phyloP scores from a whole-genome alignment of 306 rosid species.

The Pueraria montana region DNA sequence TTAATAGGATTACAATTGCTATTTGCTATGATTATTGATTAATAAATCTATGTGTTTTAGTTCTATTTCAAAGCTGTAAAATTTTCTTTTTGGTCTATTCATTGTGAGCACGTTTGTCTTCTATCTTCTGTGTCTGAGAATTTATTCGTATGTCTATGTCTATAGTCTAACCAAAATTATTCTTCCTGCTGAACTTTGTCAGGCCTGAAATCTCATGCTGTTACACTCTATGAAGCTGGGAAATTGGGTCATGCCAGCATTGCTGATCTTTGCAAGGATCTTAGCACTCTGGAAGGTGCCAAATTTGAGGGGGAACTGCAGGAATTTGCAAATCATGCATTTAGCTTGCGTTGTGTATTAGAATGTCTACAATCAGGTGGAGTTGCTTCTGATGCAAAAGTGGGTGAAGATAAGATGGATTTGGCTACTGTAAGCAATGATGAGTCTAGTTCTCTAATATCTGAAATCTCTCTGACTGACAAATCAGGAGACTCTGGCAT shows the following conservation, averaged over 20 bases:
- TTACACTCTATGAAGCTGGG: slow-evolving; percentile 96
- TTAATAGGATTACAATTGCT: not conserved
- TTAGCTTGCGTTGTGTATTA: slow-evolving; percentile 91
- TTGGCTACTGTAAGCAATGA: slow-evolving; percentile 56
- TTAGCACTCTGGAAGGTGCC: slow-evolving; percentile 88
- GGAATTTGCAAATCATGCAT: slow-evolving; percentile 99
- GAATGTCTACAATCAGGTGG: slow-evolving; percentile 96
- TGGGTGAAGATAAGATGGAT: slow-evolving; percentile 62
- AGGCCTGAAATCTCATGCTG: slow-evolving; percentile 99
- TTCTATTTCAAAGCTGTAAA: slow-evolving; percentile 20
- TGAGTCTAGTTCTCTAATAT: slow-evolving; percentile 57
- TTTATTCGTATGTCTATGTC: not conserved
- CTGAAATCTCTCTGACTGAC: slow-evolving; percentile 58
- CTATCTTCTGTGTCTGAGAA: not conserved
- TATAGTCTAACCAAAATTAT: slow-evolving; percentile 35
- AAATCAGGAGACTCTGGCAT: slow-evolving; percentile 49
- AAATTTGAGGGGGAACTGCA: slow-evolving; percentile 98
- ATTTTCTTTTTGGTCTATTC: slow-evolving; percentile 24
- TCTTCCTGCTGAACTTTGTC: slow-evolving; percentile 44
- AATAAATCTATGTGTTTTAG: slow-evolving; percentile 3
- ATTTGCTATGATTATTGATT: slow-evolving; percentile 14
- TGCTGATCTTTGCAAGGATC: slow-evolving; percentile 95
- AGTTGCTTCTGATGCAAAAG: slow-evolving; percentile 63
- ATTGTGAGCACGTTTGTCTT: not conserved
- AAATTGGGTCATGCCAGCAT: slow-evolving; percentile 94